Base-by-base conservation (phyloP, 1,284 basidiomycete species). In the Earliella scabrosa region DNA sequence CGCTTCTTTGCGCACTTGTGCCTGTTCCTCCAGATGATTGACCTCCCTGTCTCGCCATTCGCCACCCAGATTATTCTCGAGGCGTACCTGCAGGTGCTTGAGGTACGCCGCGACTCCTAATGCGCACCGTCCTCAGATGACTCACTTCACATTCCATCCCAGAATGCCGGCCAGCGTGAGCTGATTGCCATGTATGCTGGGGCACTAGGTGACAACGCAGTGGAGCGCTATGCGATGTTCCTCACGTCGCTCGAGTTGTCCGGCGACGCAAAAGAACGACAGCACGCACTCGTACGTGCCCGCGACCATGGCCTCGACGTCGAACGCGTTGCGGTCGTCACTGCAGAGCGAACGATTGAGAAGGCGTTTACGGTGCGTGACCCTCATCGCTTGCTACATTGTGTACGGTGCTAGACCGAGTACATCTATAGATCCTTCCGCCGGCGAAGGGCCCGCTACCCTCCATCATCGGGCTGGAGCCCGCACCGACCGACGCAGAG, bases 1-100 rank as follows among this genome's bases (percentile, higher is more conserved):
- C 92, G 96, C 23, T 99, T 99, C 79, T 98, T 97, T 68, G 88
- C 95, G 0, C 97, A 99, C 67, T 77, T 98, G n/a, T 93, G 94
- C 60, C 85, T 99, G 18, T 95, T 91, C 72, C 80, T 98, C 2
- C 88, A 91, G 52, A 83, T 95, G 71, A 88, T 98, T 40, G 87
- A 91, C 55, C 77, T 90, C 45, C 72, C 83, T 0, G 83, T 92
- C 0, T 88, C 93, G 0, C 86, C 90, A 2, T 71, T 86, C 11
- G 85, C 92, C 0, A 88, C 86, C 0, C 94, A 97, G 35, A 50
- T 83, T 23, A 94, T 99, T 51, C 76, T 99, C 31, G 91, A 96
- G 66, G 87, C 90, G 0, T 99, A 99, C 69, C 84, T 98, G 2
- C 85, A 86, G 60, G 89, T 97, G 2, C 82, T 99, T 9, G 93